Base-by-base conservation (phyloP, 2,329 filamentous ascomycete genomes). In the Aspergillus sp. region DNA sequence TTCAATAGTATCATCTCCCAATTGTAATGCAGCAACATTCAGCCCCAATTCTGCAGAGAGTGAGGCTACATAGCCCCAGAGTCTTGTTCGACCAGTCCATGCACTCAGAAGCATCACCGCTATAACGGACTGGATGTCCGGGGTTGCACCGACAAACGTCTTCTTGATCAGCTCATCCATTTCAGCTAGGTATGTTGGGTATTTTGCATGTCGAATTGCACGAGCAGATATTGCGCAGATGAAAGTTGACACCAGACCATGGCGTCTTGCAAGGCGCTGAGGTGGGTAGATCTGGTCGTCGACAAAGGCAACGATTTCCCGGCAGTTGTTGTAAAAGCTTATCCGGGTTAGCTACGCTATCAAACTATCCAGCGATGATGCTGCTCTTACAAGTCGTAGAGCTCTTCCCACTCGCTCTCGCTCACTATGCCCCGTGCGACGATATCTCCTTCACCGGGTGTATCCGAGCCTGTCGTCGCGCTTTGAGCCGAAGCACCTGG, bases 351-450 rank as follows among this genome's bases (percentile, higher is more conserved):
- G 27, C 8, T 9, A 9, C 11, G 3, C 9, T 4, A 30, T 30
- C 8, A 11, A 30, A 11, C 8, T 3, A 30, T 30, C 9, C 3
- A 30, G 27, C 27, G 27, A 11, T 30, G 9, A 11, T 13, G n/a
- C 30, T 42, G 45, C 45, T 40, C 52, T 42, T 24, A 55, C 52
- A 55, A 55, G 12, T 48, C 13, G 20, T 55, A 49, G 33, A 55
- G 44, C n/a, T 55, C 45, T 17, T 49, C 45, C 52, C 52, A 55
- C 27, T 55, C 52, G 24, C 11, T 27, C 24, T 49, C 44, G n/a
- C 19, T 49, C 12, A 55, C 44, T 6, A 42, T 15, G 4, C 52
- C 52, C 11, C 34, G 37, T 19, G 27, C n/a, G 13, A 55, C 52
- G 7, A 55, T 42, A 19, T 49, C 52, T 20, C 12, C 9, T 19